These are phyloP conservation scores for Pichia sp. DNA, from an alignment of 1,139 yeast species.

Conservation along the genomic window DNA sequence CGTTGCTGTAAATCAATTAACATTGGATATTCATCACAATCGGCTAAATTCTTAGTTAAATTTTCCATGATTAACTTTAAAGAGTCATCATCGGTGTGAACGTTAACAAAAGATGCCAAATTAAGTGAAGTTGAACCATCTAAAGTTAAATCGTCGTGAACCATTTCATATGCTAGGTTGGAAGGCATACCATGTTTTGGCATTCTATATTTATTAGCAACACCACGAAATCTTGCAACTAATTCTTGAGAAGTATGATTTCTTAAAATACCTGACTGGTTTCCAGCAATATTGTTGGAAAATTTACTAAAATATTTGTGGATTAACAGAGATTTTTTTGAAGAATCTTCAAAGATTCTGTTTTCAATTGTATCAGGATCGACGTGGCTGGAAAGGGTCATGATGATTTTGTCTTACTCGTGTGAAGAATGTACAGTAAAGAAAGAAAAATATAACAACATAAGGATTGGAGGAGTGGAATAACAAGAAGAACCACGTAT, in stretches of 20 bases:
- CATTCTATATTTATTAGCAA: slow-evolving; percentile 46
- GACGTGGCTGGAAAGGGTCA: slow-evolving; percentile 40
- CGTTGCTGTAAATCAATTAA: slow-evolving; percentile 73
- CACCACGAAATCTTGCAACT: slow-evolving; percentile 25
- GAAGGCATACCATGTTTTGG: slow-evolving; percentile 53
- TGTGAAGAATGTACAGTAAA: too few species aligned
- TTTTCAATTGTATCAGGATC: slow-evolving; percentile 36
- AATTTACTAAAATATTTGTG: slow-evolving; percentile 18
- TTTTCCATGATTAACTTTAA: slow-evolving; percentile 56
- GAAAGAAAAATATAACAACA: not conserved
- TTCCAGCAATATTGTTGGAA: too few species aligned
- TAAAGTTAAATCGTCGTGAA: slow-evolving; percentile 67
- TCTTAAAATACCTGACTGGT: slow-evolving; percentile 8
- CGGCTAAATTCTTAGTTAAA: slow-evolving; percentile 82
- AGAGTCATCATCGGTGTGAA: slow-evolving; percentile 51
- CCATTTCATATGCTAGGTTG: slow-evolving; percentile 51
- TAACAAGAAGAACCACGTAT: too few species aligned
- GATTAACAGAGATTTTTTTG: slow-evolving; percentile 12
- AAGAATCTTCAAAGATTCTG: slow-evolving; percentile 30
- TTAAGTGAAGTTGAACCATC: slow-evolving; percentile 85
- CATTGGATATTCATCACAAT: slow-evolving; percentile 89
- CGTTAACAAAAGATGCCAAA: slow-evolving; percentile 85
- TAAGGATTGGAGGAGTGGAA: too few species aligned
- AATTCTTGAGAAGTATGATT: slow-evolving; percentile 3
- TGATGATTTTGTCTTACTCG: slow-evolving; percentile 16